phyloP scores from a whole-genome alignment of 345 rosid genomes.

The Bruguiera parviflora region DNA sequence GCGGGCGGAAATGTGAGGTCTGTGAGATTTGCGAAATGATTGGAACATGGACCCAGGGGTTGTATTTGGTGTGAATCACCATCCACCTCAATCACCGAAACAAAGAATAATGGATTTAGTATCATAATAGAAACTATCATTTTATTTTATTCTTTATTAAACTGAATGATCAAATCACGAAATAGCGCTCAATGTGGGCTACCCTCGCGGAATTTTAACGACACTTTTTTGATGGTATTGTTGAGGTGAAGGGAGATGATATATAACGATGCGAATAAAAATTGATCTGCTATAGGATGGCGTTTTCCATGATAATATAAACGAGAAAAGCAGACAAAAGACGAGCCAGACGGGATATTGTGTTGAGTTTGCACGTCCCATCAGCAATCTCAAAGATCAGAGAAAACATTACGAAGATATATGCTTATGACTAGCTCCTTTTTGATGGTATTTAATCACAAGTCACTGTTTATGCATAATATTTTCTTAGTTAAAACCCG shows the following conservation, averaged over 20 bases:
- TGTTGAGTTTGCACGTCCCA: background rate
- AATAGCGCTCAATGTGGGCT: background rate
- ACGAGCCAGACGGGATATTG: background rate
- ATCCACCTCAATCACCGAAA: background rate
- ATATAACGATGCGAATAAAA: background rate
- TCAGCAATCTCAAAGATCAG: background rate
- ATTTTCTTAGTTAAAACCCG: no score
- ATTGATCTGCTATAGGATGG: background rate
- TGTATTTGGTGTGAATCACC: background rate
- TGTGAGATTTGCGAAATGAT: conserved; percentile 18
- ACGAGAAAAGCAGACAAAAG: background rate
- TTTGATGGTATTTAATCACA: no score
- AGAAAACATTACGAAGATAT: background rate
- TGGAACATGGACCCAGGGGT: conserved; percentile 15
- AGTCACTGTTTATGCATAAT: no score
- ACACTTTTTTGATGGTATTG: background rate
- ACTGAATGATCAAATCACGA: background rate
- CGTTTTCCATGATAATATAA: background rate
- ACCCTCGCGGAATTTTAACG: background rate
- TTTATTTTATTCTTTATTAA: no score
- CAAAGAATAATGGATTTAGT: background rate
- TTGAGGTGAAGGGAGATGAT: background rate
- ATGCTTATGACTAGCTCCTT: no score
- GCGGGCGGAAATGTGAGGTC: conserved; percentile 1
- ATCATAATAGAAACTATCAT: no score